phyloP scores from a whole-genome alignment of 139 green algal species.

The Marvania coccoides region DNA sequence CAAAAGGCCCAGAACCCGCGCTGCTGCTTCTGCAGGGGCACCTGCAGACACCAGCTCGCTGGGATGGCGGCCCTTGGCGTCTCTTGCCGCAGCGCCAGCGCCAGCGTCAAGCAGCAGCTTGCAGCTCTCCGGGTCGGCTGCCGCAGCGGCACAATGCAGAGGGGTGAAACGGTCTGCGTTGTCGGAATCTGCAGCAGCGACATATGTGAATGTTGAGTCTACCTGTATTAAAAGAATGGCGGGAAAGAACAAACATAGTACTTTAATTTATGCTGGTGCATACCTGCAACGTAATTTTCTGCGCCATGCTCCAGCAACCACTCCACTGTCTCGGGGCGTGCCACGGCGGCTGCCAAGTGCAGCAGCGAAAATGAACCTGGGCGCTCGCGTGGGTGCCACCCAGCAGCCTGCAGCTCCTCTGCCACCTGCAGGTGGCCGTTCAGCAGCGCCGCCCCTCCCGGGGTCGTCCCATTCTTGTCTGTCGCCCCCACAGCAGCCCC shows the following conservation, averaged over 20 bases:
- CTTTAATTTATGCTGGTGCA: background rate
- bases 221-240: background rate
- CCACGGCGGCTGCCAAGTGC: background rate
- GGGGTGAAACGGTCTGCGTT: background rate
- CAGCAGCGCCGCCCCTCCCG: background rate
- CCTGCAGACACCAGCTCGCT: background rate
- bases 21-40: background rate
- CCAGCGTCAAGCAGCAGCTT: background rate
- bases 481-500: background rate
- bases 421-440: slow-evolving; percentile 2
- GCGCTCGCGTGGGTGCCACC: background rate
- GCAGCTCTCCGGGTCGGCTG: background rate
- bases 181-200: background rate
- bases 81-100: no score
- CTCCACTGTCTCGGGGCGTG: background rate
- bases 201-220: background rate
- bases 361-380: background rate
- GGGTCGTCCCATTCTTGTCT: background rate
- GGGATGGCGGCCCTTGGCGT: no score
- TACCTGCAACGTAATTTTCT: background rate
- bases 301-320: background rate
- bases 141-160: slow-evolving; percentile 4
- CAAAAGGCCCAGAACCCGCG: no score
- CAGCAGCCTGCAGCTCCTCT: background rate
- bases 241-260: background rate